Evolutionary conservation across 2,329 filamentous ascomycete genomes (phyloP), one percentile per base, ranked within the genome.

Genomic region (Colletotrichum sp.): DNA sequence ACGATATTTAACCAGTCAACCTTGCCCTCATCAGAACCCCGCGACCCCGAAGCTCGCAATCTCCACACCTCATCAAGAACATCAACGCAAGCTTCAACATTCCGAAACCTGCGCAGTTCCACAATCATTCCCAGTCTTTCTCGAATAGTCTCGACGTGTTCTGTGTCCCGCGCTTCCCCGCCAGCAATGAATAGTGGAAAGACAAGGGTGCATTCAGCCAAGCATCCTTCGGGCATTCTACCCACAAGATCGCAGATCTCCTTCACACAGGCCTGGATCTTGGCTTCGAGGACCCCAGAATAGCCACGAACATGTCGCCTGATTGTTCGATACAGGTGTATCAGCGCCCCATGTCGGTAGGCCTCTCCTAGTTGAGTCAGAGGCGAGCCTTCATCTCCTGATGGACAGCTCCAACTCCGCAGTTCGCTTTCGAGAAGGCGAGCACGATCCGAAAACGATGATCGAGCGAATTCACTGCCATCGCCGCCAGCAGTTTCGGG

Each of bases 1-100:
- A 73, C 64, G 24, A 77, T 44, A 60, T 77, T 71, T 30, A 48
- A 36, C 71, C 75, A 77, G 55, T 72, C 62, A n/a, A 67, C 64
- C 55, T 15, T 62, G 16, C 10, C 44, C 24, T 22, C 12, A 4
- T 57, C 32, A 6, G 44, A 10, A 57, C 18, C 6, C 59, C 48
- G 55, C 28, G 30, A 63, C 10, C 60, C 68, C 13, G 44, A 52
- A 44, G 28, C 59, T 30, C 70, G 32, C 44, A 63, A 8, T 26
- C 52, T 44, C 75, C 71, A 77, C 22, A 74, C 30, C 4, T 77
- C 65, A 6, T 77, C 66, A 16, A 76, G 60, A 12, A 77, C 75
- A 24, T 68, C 66, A 16, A 52, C 5, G 32, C 70, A 73, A 28
- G 65, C 70, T 22, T 76, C 75, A 2, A 76, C 39, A 9, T 73